These are phyloP conservation scores for Gossypioides kirkii DNA, from an alignment of 345 rosid genomes.

Conservation along the genomic window DNA sequence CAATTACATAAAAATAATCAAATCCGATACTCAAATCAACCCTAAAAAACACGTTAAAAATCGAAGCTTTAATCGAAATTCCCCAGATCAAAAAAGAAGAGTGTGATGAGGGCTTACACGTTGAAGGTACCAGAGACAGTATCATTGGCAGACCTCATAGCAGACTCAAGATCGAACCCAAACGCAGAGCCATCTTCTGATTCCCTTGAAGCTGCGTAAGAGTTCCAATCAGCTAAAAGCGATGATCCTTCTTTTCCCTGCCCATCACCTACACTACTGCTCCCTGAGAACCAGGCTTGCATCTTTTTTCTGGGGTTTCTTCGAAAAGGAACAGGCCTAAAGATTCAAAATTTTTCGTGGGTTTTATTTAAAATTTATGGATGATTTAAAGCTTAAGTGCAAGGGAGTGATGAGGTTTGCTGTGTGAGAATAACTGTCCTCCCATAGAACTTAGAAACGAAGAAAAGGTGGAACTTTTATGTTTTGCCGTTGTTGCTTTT, in stretches of 20 bases:
- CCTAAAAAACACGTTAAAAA: background rate
- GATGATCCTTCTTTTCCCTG: conserved; percentile 40
- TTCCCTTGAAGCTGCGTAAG: conserved; percentile 61
- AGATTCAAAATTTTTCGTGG: background rate
- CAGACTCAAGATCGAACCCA: conserved; percentile 75
- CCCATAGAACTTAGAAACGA: background rate
- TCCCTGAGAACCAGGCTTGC: conserved; percentile 61
- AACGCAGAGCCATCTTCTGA: conserved; percentile 36
- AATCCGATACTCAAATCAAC: background rate
- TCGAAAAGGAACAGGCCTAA: background rate
- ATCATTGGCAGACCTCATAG: conserved; percentile 76
- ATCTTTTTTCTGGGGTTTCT: conserved; percentile 11
- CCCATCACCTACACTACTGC: conserved; percentile 29
- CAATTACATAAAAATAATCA: background rate
- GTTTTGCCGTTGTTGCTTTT: background rate
- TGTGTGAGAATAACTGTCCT: background rate
- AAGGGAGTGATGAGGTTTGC: background rate
- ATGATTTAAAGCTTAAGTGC: background rate
- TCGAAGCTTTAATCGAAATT: background rate
- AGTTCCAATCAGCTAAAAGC: conserved; percentile 74
- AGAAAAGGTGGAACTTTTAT: background rate
- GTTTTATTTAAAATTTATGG: background rate
- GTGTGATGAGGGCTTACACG: conserved; percentile 40
- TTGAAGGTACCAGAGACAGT: conserved; percentile 74
- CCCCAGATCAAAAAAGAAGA: background rate